A percentile compares a stretch with the other conserved stretches of the same genome.
These are phyloP conservation scores for Bonia amplexicaulis DNA, from an alignment of 176 grass and related monocot species.

Conservation along the genomic window DNA sequence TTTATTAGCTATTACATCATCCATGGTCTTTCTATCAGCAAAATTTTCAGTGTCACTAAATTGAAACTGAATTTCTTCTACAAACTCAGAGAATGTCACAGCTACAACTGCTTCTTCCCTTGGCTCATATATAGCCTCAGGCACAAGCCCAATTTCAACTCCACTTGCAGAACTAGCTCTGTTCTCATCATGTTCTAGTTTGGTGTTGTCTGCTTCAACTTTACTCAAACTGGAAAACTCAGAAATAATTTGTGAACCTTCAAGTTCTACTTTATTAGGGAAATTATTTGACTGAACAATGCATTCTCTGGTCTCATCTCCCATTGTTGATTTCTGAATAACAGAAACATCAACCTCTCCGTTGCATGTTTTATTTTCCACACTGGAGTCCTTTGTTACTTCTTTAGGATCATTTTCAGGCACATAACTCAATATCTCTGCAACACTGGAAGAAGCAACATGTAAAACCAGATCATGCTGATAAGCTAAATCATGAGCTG, in stretches of 20 bases:
- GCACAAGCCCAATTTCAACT: slow-evolving; percentile 13
- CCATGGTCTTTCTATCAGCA: slow-evolving; percentile 39
- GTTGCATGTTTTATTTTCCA: slow-evolving; percentile 27
- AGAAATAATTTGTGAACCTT: slow-evolving; percentile 7
- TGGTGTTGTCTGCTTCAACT: slow-evolving; percentile 8
- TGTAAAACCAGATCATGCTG: slow-evolving; percentile 24
- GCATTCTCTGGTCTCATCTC: background rate
- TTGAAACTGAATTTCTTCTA: slow-evolving; percentile 74
- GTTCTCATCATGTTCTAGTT: slow-evolving; percentile 10
- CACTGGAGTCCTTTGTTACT: slow-evolving; percentile 12
- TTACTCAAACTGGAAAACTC: slow-evolving; percentile 20
- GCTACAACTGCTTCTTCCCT: slow-evolving; percentile 25
- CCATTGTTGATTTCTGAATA: slow-evolving; percentile 19
- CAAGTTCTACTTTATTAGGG: slow-evolving; percentile 5
- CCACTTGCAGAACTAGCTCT: slow-evolving; percentile 4
- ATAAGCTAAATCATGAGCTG: slow-evolving; percentile 20
- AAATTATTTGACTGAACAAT: slow-evolving; percentile 8
- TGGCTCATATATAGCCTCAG: slow-evolving; percentile 1
- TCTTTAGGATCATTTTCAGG: slow-evolving; percentile 20
- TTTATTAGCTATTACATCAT: slow-evolving; percentile 23
- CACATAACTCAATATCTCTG: slow-evolving; percentile 20
- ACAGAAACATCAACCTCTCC: slow-evolving; percentile 31
- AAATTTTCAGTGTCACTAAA: slow-evolving; percentile 64
- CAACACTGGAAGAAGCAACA: slow-evolving; percentile 25
- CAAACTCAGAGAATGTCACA: slow-evolving; percentile 40